Percentiles rank a stretch among this genome's conserved stretches.
These are phyloP conservation scores for Teratosphaeria pseudoeucalypti DNA, from an alignment of 2,329 filamentous ascomycete species.

Conservation along the genomic window DNA sequence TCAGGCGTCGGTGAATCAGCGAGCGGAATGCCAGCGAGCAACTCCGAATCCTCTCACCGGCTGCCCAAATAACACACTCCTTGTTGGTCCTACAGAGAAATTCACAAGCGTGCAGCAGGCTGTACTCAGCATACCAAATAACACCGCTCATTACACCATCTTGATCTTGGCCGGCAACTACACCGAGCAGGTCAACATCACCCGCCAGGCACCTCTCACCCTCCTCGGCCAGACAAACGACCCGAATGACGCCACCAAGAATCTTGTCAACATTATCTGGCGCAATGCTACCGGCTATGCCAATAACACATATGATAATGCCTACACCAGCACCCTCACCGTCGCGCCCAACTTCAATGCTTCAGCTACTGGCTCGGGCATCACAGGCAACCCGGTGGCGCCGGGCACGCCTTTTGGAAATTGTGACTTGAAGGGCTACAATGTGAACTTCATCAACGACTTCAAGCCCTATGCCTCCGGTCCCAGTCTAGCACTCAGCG, in stretches of 20 bases:
- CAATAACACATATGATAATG: conserved; percentile 44
- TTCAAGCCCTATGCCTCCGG: conserved; percentile 44
- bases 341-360: conserved; percentile 55
- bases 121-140: conserved; percentile 36
- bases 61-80: conserved; percentile 27
- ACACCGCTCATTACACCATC: conserved; percentile 42
- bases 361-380: conserved; percentile 50
- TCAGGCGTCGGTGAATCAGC: background rate
- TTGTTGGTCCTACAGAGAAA: conserved; percentile 17
- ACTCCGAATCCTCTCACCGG: conserved; percentile 28
- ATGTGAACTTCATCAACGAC: conserved; percentile 55
- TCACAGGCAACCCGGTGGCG: conserved; percentile 52
- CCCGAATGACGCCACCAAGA: conserved; percentile 37
- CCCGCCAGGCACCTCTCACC: conserved; percentile 49
- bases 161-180: conserved; percentile 52
- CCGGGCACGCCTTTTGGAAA: conserved; percentile 53
- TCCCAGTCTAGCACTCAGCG: conserved; percentile 49
- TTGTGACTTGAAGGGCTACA: conserved; percentile 54
- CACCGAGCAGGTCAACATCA: conserved; percentile 56
- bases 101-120: conserved; percentile 38
- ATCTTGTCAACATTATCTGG: conserved; percentile 49
- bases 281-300: conserved; percentile 43
- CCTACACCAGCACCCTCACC: conserved; percentile 51
- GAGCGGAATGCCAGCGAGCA: conserved; percentile 26
- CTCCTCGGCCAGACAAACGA: conserved; percentile 48